Evolutionary conservation across 2,329 filamentous ascomycete genomes (phyloP).

Genomic region (Fusarium aywerte): DNA sequence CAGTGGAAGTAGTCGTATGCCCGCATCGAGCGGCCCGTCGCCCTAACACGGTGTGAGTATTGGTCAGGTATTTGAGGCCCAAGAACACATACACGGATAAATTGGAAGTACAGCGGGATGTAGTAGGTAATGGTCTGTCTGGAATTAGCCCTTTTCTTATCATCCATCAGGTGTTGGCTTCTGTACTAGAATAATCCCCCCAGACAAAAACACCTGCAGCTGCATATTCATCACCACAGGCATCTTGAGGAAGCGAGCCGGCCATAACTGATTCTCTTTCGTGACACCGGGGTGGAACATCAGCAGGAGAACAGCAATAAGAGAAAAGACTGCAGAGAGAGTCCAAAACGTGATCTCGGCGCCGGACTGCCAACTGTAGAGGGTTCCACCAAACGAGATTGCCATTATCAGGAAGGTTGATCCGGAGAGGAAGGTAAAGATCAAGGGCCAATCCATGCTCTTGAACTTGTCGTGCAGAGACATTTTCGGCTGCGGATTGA

Average conservation of each 20-base stretch:
- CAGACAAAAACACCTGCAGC: neutral
- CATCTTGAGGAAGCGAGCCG: neutral
- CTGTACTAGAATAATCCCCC: neutral
- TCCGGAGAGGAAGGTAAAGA: neutral
- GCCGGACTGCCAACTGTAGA: neutral
- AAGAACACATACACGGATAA: neutral
- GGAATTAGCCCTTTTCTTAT: rapidly evolving
- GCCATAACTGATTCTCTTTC: neutral
- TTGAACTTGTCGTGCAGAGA: neutral
- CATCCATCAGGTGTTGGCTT: rapidly evolving
- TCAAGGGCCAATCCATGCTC: neutral
- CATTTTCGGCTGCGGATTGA: neutral
- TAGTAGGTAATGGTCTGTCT: neutral
- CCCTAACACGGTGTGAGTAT: neutral
- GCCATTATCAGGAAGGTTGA: constrained; percentile 1
- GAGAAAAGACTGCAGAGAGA: neutral
- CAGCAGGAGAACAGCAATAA: neutral
- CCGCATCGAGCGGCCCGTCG: neutral
- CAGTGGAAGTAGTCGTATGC: neutral
- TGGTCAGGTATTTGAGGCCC: rapidly evolving
- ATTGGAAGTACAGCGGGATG: constrained; percentile 1
- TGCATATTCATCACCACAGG: neutral
- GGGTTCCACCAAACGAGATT: neutral
- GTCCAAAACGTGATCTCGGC: neutral
- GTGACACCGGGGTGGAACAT: neutral